These are phyloP conservation scores for Aspergillus affinis DNA, from an alignment of 495 filamentous ascomycete genomes.

Conservation along the genomic window DNA sequence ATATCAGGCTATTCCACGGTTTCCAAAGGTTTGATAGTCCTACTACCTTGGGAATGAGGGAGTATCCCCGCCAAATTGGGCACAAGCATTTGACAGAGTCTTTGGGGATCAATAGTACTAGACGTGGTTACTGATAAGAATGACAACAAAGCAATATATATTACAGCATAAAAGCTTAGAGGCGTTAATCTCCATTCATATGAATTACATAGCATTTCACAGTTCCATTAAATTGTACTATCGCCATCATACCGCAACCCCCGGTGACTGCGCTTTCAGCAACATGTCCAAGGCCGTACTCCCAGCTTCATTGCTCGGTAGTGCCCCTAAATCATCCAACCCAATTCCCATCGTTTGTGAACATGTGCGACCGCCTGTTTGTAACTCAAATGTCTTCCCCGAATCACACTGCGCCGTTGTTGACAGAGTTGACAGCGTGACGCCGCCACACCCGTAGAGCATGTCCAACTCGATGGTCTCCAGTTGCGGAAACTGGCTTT, in stretches of 20 bases:
- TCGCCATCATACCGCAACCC: not conserved
- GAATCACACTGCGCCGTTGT: not conserved
- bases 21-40: too few relatives aligned
- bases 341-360: not conserved
- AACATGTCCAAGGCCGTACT: not conserved
- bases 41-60: too few relatives aligned
- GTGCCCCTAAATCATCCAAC: not conserved
- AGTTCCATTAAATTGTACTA: not conserved
- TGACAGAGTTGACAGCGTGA: not conserved
- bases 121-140: not conserved
- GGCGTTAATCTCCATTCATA: not conserved
- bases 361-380: not conserved
- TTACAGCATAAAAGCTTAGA: not conserved
- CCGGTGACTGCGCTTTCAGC: not conserved
- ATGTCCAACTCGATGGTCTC: slow-evolving; percentile 4
- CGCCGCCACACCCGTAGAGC: not conserved
- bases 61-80: too few relatives aligned
- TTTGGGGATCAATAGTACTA: too few relatives aligned
- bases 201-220: not conserved
- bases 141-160: too few relatives aligned
- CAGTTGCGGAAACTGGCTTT: slow-evolving; percentile 1
- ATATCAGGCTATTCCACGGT: too few relatives aligned
- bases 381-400: not conserved
- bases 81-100: too few relatives aligned
- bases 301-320: not conserved